Evolutionary conservation across 768 basidiomycete species (phyloP).

Genomic region (Sistotremastrum suecicum): DNA sequence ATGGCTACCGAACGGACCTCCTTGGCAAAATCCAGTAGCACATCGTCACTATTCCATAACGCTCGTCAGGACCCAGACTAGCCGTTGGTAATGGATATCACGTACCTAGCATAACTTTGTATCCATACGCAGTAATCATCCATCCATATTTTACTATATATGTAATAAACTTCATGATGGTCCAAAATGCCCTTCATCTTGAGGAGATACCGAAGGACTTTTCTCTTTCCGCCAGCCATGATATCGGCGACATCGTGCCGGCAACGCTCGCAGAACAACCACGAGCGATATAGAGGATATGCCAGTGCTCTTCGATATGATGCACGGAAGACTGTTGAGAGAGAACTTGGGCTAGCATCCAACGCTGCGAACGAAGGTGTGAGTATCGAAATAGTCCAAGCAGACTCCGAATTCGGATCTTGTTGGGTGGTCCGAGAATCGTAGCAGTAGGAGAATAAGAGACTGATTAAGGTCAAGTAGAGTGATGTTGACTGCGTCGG

Average conservation of each 20-base stretch:
- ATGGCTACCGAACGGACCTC: constrained; percentile 27
- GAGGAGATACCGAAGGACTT: constrained; percentile 49
- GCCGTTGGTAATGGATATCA: background rate
- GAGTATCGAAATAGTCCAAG: constrained; percentile 69
- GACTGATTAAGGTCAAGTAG: constrained; percentile 52
- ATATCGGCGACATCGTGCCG: constrained; percentile 44
- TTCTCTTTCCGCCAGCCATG: constrained; percentile 46
- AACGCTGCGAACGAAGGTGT: constrained; percentile 74
- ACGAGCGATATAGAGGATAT: constrained; percentile 74
- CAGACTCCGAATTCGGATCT: constrained; percentile 79
- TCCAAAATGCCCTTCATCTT: constrained; percentile 64
- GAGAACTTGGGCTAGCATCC: constrained; percentile 46
- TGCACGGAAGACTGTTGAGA: constrained; percentile 36
- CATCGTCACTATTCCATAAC: constrained; percentile 36
- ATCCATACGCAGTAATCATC: constrained; percentile 80
- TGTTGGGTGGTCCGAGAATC: constrained; percentile 63
- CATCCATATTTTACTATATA: constrained; percentile 80
- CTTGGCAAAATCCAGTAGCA: constrained; percentile 31
- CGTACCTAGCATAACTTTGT: constrained; percentile 55
- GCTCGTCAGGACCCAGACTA: background rate
- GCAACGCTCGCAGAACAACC: constrained; percentile 56
- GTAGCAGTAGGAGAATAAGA: constrained; percentile 74
- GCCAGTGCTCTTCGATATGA: constrained; percentile 64
- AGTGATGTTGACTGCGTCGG: constrained; percentile 40
- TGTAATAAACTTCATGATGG: constrained; percentile 74